These are phyloP conservation scores for Hibiscus tridactylites DNA, from an alignment of 345 rosid genomes.

Conservation along the genomic window DNA sequence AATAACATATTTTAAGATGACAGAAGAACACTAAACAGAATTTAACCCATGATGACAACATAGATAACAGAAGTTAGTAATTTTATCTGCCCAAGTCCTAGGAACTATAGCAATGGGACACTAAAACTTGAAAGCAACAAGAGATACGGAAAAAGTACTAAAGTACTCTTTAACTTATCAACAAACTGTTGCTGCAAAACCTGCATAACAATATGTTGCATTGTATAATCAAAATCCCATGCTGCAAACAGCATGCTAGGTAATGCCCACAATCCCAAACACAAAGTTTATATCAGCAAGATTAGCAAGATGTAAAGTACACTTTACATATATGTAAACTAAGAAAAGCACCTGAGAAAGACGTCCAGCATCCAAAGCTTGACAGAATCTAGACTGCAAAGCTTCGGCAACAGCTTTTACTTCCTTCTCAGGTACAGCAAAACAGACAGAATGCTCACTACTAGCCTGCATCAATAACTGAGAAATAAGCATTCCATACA, in stretches of 20 bases:
- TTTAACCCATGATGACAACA: background rate
- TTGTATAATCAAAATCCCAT: background rate
- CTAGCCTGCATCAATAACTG: slow-evolving; percentile 59
- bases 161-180: background rate
- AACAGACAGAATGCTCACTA: slow-evolving; percentile 98
- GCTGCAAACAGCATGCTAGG: background rate
- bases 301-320: too few relatives aligned
- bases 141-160: background rate
- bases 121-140: background rate
- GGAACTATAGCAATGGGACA: background rate
- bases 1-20: background rate
- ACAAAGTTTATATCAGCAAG: background rate
- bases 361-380: slow-evolving; percentile 92
- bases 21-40: background rate
- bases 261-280: background rate
- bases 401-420: slow-evolving; percentile 88
- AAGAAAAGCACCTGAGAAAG: slow-evolving; percentile 69
- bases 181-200: background rate
- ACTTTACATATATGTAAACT: background rate
- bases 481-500: slow-evolving; percentile 13
- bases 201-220: background rate
- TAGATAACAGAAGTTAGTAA: too few relatives aligned
- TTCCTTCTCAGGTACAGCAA: slow-evolving; percentile 98
- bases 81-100: too few relatives aligned
- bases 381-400: slow-evolving; percentile 65